phyloP scores from a whole-genome alignment of 1,284 basidiomycete genomes.

The Bjerkandera adusta region DNA sequence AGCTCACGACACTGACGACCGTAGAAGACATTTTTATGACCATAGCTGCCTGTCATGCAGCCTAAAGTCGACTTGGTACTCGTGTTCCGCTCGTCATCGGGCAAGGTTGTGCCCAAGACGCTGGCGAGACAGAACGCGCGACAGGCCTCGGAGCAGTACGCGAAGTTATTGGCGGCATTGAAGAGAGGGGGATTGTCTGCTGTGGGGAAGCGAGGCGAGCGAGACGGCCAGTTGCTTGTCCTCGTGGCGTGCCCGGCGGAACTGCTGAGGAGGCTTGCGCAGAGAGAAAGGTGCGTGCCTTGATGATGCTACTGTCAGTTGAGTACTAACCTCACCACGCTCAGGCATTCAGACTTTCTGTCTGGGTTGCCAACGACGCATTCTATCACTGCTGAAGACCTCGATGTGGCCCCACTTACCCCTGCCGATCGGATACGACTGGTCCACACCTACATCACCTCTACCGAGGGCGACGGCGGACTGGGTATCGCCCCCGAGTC shows the following conservation, averaged over 20 bases:
- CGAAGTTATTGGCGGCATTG: slow-evolving; percentile 58
- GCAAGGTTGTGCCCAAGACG: slow-evolving; percentile 51
- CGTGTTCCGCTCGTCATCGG: slow-evolving; percentile 57
- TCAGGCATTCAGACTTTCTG: slow-evolving; percentile 61
- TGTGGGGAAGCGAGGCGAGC: slow-evolving; percentile 71
- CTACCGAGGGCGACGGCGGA: slow-evolving; percentile 68
- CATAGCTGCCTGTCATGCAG: slow-evolving; percentile 21
- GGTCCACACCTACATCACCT: slow-evolving; percentile 74
- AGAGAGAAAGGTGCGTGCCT: slow-evolving; percentile 67
- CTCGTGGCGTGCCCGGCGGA: slow-evolving; percentile 73
- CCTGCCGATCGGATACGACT: slow-evolving; percentile 80
- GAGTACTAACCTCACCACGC: slow-evolving; percentile 16
- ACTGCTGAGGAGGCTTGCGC: slow-evolving; percentile 64
- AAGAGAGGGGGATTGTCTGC: slow-evolving; percentile 62
- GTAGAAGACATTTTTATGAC: not conserved
- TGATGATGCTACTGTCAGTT: not conserved
- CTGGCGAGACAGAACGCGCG: slow-evolving; percentile 58
- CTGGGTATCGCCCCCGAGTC: slow-evolving; percentile 75
- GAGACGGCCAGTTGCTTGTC: slow-evolving; percentile 75
- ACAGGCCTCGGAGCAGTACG: slow-evolving; percentile 69
- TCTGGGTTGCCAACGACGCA: slow-evolving; percentile 58
- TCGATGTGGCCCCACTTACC: slow-evolving; percentile 46
- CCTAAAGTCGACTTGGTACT: slow-evolving; percentile 71
- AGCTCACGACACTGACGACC: not conserved
- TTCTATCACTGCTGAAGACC: slow-evolving; percentile 40